phyloP scores from a whole-genome alignment of 2,329 filamentous ascomycete genomes.

The Cladophialophora psammophila region DNA sequence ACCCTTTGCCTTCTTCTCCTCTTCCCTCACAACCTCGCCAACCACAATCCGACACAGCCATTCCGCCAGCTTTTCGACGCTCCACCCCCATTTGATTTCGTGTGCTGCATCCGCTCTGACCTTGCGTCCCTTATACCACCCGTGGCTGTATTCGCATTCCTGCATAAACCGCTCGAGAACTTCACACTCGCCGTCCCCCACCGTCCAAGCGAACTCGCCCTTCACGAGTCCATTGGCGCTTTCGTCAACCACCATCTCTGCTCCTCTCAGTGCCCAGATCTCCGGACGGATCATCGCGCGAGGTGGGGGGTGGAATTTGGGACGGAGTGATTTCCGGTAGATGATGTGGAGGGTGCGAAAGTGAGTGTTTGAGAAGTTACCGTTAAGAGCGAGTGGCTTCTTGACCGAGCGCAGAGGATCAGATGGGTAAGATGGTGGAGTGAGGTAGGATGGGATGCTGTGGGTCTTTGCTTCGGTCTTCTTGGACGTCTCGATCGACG shows the following conservation, averaged over 20 bases:
- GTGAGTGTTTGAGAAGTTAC: constrained; percentile 40
- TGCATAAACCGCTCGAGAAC: constrained; percentile 44
- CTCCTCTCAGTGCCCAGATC: constrained; percentile 25
- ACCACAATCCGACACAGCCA: constrained; percentile 56
- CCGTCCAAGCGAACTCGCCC: constrained; percentile 34
- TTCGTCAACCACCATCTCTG: constrained; percentile 72
- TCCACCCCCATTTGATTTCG: constrained; percentile 49
- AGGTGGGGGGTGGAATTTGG: constrained; percentile 37
- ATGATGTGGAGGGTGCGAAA: constrained; percentile 41
- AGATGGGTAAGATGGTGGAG: constrained; percentile 39
- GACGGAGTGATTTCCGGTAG: constrained; percentile 39
- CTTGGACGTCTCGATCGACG: background rate
- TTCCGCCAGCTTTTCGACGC: constrained; percentile 52
- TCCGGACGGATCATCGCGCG: constrained; percentile 30
- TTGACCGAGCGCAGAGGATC: constrained; percentile 28
- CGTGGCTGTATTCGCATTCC: constrained; percentile 35
- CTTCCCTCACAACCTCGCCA: constrained; percentile 54
- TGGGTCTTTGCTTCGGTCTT: background rate
- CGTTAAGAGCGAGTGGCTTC: constrained; percentile 29
- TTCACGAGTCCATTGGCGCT: constrained; percentile 28
- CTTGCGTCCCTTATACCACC: constrained; percentile 15
- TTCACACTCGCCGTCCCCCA: constrained; percentile 32
- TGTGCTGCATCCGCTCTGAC: constrained; percentile 8
- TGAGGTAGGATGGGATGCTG: constrained; percentile 38
- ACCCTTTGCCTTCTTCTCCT: constrained; percentile 45